Evolutionary conservation across 2,329 filamentous ascomycete species (phyloP).

Genomic region (Plectosphaerella sp.): DNA sequence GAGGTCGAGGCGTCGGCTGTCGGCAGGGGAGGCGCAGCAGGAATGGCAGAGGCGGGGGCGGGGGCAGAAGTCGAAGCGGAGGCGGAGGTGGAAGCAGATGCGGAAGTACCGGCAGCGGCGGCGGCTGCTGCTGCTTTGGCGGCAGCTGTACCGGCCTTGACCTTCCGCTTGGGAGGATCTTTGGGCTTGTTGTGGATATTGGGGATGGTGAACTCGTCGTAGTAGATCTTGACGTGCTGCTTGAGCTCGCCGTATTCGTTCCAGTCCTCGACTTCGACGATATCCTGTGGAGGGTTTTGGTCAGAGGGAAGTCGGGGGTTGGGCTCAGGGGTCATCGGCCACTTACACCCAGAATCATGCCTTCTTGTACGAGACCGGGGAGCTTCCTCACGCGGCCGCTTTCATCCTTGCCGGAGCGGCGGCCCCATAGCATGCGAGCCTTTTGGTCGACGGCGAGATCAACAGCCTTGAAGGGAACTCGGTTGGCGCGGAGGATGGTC

Average conservation of each 20-base stretch:
- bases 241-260: constrained; percentile 97
- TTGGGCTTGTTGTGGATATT: constrained; percentile 48
- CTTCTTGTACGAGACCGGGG: constrained; percentile 83
- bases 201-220: constrained; percentile 57
- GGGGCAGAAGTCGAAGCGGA: constrained; percentile 15
- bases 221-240: constrained; percentile 70
- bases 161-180: constrained; percentile 25
- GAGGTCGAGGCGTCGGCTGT: constrained; percentile 6
- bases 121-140: constrained; percentile 1
- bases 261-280: constrained; percentile 96
- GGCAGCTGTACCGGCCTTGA: constrained; percentile 5
- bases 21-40: constrained; percentile 24
- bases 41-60: constrained; percentile 13
- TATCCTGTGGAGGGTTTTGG: constrained; percentile 54
- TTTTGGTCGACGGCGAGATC: constrained; percentile 89
- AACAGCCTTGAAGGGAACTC: constrained; percentile 86
- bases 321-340: neutral
- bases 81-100: neutral
- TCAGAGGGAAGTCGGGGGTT: neutral
- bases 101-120: neutral
- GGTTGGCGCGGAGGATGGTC: constrained; percentile 92
- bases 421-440: constrained; percentile 83
- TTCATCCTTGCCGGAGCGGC: constrained; percentile 70
- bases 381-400: constrained; percentile 66
- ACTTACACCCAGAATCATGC: constrained; percentile 78